Base-by-base conservation (phyloP, 2,329 filamentous ascomycete species). In the Escovopsis weberi region DNA sequence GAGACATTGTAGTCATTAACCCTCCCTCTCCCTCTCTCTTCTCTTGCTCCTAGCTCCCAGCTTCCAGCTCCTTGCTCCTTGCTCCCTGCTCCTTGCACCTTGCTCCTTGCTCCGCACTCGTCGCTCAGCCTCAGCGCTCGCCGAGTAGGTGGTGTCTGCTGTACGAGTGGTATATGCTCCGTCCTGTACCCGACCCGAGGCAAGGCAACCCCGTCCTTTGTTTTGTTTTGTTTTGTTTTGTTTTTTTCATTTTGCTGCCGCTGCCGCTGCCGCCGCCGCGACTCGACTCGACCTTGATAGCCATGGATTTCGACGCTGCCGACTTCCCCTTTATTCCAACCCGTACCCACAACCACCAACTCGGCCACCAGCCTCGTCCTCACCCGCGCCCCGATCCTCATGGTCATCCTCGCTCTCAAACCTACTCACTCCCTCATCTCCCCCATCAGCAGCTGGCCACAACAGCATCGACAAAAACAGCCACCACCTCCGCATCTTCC, bases 241-340 rank as follows among this genome's bases (percentile, higher is more conserved):
- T 37, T 23, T 11, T 37, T 32, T 32, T 11, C 23, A 23, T 23
- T 23, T 23, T 23, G 28, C n/a, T 33, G 38, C 23, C 28, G 43
- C 37, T 37, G 43, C 40, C 34, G 40, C 41, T 40, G 43, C 47
- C 42, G 41, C 44, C 43, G 48, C 45, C 44, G 43, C 41, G 34
- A 18, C 34, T 36, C 19, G 18, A 26, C 35, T 19, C 23, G 23
- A 37, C 15, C 23, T 23, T 47, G 45, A 43, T 45, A 49, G 43
- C 51, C 47, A 59, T 59, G 56, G 55, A 59, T 41, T 44, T 51
- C 48, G 44, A 48, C 41, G 43, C 54, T 41, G 50, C 52, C 37
- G 53, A 53, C 26, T 40, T 50, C 15, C 57, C 58, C 55, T 55
- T 56, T 55, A 59, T 60, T 50, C 58, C 55, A 35, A 42, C 46